These are phyloP conservation scores for Ceriops zippeliana DNA, from an alignment of 345 rosid species.

Conservation along the genomic window DNA sequence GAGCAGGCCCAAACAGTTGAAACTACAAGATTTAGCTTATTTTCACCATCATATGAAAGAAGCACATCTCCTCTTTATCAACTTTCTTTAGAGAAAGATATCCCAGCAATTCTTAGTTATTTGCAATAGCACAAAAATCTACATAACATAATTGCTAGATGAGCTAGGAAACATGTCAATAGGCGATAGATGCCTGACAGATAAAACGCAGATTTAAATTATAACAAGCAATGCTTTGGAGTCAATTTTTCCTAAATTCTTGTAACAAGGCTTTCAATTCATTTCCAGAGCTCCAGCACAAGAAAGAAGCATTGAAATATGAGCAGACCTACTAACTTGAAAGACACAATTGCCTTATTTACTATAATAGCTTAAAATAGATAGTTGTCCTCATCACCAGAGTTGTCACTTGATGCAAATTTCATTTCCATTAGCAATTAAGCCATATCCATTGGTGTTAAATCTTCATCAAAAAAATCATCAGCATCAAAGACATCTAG, in stretches of 20 bases:
- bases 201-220: not conserved
- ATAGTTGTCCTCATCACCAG: conserved; percentile 52
- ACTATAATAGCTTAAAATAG: conserved; percentile 17
- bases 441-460: conserved; percentile 47
- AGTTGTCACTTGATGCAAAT: conserved; percentile 34
- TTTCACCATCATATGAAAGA: too few species aligned
- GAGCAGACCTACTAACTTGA: not conserved
- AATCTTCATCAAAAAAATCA: conserved; percentile 39
- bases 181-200: not conserved
- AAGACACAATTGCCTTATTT: not conserved
- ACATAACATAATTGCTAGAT: not conserved
- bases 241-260: too few species aligned
- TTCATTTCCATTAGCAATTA: conserved; percentile 46
- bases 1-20: too few species aligned
- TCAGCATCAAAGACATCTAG: conserved; percentile 44
- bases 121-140: not conserved
- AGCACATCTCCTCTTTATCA: too few species aligned
- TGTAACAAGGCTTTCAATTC: too few species aligned
- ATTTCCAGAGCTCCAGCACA: too few species aligned
- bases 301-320: not conserved
- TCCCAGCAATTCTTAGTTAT: not conserved
- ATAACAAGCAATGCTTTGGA: not conserved
- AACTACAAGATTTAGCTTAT: too few species aligned
- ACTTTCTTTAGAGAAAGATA: too few species aligned
- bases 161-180: not conserved